Evolutionary conservation across 768 basidiomycete genomes (phyloP).

Genomic region (Leccinum rimulosum): DNA sequence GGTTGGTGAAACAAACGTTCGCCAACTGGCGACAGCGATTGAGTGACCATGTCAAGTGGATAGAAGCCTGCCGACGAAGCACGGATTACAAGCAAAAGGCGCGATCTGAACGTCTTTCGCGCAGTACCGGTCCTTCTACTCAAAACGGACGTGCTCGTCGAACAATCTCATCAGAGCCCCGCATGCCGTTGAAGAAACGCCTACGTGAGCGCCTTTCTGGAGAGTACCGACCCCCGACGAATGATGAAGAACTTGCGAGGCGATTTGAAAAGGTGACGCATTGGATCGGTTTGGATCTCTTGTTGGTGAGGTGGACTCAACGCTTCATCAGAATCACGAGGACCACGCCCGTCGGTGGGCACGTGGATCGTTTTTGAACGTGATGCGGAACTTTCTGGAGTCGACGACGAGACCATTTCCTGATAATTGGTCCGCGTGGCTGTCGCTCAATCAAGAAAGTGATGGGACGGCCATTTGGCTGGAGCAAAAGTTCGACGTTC

Average conservation of each 20-base stretch:
- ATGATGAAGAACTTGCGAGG: slow-evolving; percentile 62
- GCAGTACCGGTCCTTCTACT: slow-evolving; percentile 14
- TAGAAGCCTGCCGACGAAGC: slow-evolving; percentile 59
- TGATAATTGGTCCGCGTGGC: slow-evolving; percentile 61
- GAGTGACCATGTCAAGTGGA: slow-evolving; percentile 50
- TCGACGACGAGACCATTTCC: slow-evolving; percentile 31
- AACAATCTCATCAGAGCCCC: slow-evolving; percentile 24
- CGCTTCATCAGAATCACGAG: slow-evolving; percentile 56
- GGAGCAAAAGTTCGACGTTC: slow-evolving; percentile 72
- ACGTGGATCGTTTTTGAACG: slow-evolving; percentile 60
- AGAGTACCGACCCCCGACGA: slow-evolving; percentile 52
- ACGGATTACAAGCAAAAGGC: slow-evolving; percentile 60
- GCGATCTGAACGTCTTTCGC: slow-evolving; percentile 32
- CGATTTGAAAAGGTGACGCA: slow-evolving; percentile 62
- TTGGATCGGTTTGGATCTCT: background rate
- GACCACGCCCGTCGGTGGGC: slow-evolving; percentile 75
- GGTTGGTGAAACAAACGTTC: slow-evolving; percentile 42
- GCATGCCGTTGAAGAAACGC: slow-evolving; percentile 26
- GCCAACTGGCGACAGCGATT: slow-evolving; percentile 46
- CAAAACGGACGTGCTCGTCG: slow-evolving; percentile 22
- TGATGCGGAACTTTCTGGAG: slow-evolving; percentile 36
- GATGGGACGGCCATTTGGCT: slow-evolving; percentile 81
- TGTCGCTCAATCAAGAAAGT: slow-evolving; percentile 70
- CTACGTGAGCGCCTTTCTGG: slow-evolving; percentile 34
- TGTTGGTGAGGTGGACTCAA: slow-evolving; percentile 2